A percentile compares a stretch with the other conserved stretches of the same genome.
Evolutionary conservation across 2,329 filamentous ascomycete species (phyloP).

Genomic region (Trichoderma brevicompactum): DNA sequence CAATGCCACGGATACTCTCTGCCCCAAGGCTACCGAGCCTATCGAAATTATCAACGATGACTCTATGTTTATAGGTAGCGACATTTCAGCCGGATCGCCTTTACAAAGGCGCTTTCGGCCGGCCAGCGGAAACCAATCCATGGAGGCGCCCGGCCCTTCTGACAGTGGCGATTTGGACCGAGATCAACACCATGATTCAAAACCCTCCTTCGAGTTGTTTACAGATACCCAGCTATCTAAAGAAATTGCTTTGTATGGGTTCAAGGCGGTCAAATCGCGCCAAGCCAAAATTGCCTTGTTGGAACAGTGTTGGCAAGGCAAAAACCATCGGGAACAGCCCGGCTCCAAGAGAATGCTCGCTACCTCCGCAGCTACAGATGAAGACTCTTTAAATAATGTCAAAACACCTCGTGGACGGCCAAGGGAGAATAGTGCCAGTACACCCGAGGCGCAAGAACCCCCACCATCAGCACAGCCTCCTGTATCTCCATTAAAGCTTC

Average conservation of each 20-base stretch:
- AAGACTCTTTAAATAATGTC: neutral
- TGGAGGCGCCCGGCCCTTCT: neutral
- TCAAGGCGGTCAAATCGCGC: conserved; percentile 72
- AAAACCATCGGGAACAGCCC: conserved; percentile 42
- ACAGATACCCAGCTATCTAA: conserved; percentile 66
- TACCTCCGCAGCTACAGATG: conserved; percentile 6
- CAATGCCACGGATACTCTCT: conserved; percentile 36
- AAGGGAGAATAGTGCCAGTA: conserved; percentile 38
- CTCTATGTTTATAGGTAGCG: conserved; percentile 33
- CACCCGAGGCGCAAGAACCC: conserved; percentile 40
- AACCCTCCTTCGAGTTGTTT: conserved; percentile 64
- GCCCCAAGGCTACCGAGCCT: conserved; percentile 15
- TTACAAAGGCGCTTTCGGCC: neutral
- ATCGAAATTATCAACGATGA: conserved; percentile 21
- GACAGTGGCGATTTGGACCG: neutral
- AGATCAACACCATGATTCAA: conserved; percentile 26
- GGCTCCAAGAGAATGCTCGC: conserved; percentile 31
- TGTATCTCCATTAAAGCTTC: conserved; percentile 42
- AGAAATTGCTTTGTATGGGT: conserved; percentile 67
- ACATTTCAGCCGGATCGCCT: conserved; percentile 31
- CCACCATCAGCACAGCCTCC: conserved; percentile 43
- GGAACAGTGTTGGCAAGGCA: conserved; percentile 71
- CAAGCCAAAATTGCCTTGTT: conserved; percentile 71
- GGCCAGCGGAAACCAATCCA: neutral
- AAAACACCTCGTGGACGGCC: conserved; percentile 40